Evolutionary conservation across 331 rosid species (phyloP), one percentile per base, ranked within the genome.

Genomic region (Malus hybrid): DNA sequence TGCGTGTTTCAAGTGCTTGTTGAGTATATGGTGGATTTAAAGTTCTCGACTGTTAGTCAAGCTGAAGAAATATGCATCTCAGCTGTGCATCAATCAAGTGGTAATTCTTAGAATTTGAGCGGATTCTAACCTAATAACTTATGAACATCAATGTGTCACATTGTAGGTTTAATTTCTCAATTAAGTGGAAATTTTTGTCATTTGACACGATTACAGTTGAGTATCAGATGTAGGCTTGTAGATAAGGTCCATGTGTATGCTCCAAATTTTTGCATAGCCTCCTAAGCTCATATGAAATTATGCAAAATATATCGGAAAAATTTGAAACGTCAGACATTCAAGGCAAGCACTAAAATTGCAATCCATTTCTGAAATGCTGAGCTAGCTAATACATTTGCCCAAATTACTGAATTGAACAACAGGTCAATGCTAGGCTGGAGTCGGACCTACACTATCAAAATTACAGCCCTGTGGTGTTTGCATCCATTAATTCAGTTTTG

Each of bases 61-160:
- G 79, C 78, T 75, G 95, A 90, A 78, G 84, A 78, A 76, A 54
- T 79, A 31, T 82, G 89, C 80, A 71, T 90, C 73, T 85, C 88
- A 24, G 96, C 90, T 32, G 28, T 83, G 67, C 98, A 94, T 69
- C 85, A 85, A 76, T 83, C 97, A 71, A 92, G 95, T 36, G 98
- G 98, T 93, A 93, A 87, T 75, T 80, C 73, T 29, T 55, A 42
- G 50, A 66, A 55, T 70, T 15, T 67, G 82, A 64, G 44, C 29
- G 57, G 54, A 54, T 31, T 61, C 33, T n/a, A 12, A 22, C 31
- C 28, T 59, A 59, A 4, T 59, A 59, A 4, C 7, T 59, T 24
- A 22, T 20, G 64, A 59, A 55, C 60, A 19, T 55, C 27, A 59
- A 59, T 59, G 64, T 10, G 27, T 20, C 64, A 22, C 64, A 59